Base-by-base conservation (phyloP, 2,329 filamentous ascomycete species). In the Arachnomyces sp. region DNA sequence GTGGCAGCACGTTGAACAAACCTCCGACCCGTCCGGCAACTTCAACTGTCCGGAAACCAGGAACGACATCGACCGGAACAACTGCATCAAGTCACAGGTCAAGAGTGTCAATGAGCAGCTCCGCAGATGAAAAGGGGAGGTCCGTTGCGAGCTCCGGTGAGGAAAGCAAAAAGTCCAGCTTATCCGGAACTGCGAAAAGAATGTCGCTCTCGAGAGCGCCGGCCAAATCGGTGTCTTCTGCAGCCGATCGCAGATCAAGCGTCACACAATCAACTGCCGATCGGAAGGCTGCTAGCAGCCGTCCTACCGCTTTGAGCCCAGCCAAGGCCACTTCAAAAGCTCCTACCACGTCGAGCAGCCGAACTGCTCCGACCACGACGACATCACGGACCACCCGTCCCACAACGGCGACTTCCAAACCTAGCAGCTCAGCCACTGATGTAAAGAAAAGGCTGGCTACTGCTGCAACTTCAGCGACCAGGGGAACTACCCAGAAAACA, bases 141-240 rank as follows among this genome's bases (percentile, higher is more conserved):
- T 63, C 59, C 7, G 53, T 67, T 29, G 56, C 60, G 9, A 69
- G 65, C 44, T 69, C 66, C 2, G 63, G 65, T 12, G 67, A 69
- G 43, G 67, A 69, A 45, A 64, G 58, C 44, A 61, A 56, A 38
- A 56, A 46, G 41, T 46, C 49, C 40, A 63, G 63, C 4, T 65
- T 69, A 38, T 62, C 64, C 8, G 54, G 61, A 16, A 56, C 59
- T 6, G 64, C 65, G 31, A 71, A 70, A 53, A 59, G 66, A 33
- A 63, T 66, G 57, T 70, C 67, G 9, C 46, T 62, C 1, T 53
- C 59, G 12, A 54, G 62, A 12, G 49, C 63, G 7, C 56, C 63
- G 4, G 39, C 53, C 17, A 64, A 57, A 46, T 43, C 61, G 8
- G 50, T 48, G 3, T 50, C 62, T 7, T 56, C 60, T 29, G 54